Base-by-base conservation (phyloP, 805 yeast genomes). In the Metschnikowia lachancei region DNA sequence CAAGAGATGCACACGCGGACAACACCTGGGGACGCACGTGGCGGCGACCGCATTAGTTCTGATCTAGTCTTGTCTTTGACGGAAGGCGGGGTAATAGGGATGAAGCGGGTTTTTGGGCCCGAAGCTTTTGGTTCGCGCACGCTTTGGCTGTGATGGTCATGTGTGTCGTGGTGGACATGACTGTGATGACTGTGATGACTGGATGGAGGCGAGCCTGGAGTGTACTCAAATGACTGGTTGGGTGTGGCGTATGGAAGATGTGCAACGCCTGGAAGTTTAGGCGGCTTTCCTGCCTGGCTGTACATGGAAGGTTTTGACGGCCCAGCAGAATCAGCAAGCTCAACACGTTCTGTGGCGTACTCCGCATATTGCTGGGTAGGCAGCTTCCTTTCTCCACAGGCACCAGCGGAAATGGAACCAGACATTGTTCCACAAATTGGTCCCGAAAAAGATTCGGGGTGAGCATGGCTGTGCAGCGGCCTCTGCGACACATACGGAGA, bases 1-100 rank as follows among this genome's bases (percentile, higher is more conserved):
- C 99, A 92, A 5, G 97, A 88, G 24, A 92, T 82, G 62, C 99
- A 92, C 43, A 77, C 78, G 55, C 96, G 76, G 11, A 67, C 63
- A 29, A 60, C 53, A 31, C 56, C 58, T 45, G 54, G 63, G 19
- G 45, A 35, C 40, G 57, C 26, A 31, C 53, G 58, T 18, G 70
- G 63, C 3, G 74, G 70, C 8, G 72, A 63, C 52, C 61, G 65
- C 45, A 64, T 49, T 44, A 60, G 48, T 24, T 70, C 75, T 41
- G 60, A 34, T 30, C 64, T 54, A 8, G 64, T 37, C 49, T 65
- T 66, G 31, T 59, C 47, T 41, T 64, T 59, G 39, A 69, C 56
- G 13, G 69, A 63, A 12, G 74, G 72, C 2, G 76, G 76, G 4
- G 76, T 69, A 40, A 70, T 65, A 22, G 76, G 76, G 38, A 69